Conservation (phyloP, 345 rosid genomes). For the Syzygium jambos region DNA sequence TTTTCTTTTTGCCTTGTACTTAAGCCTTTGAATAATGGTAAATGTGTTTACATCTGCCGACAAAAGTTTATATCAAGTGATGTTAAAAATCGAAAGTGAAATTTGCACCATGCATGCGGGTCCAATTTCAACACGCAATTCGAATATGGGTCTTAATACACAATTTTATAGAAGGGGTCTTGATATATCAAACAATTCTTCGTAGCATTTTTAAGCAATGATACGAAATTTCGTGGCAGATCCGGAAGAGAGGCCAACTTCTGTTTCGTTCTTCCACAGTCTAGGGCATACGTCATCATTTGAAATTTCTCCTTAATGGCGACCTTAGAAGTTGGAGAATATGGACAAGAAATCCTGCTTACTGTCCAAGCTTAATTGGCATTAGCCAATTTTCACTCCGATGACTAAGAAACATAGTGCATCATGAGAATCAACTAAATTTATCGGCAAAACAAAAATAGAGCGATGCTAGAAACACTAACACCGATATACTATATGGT, state of each 20-base stretch:
- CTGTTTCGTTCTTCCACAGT: not conserved
- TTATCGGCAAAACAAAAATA: not conserved
- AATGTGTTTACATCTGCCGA: not conserved
- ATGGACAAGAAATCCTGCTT: not conserved
- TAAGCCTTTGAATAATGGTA: not conserved
- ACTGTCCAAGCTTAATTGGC: not conserved
- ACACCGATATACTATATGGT: not conserved
- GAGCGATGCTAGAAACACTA: not conserved
- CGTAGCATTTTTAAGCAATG: not conserved
- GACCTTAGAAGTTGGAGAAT: not conserved
- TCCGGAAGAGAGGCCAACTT: not conserved
- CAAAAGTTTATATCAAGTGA: not conserved
- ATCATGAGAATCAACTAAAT: not conserved
- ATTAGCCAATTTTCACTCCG: not conserved
- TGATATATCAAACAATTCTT: not conserved
- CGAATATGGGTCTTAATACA: not conserved
- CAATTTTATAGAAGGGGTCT: not conserved
- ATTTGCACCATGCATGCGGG: not conserved
- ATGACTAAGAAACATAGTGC: not conserved
- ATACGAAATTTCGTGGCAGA: not conserved
- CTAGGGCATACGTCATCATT: not conserved
- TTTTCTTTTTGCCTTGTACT: not conserved
- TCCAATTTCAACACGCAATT: not conserved
- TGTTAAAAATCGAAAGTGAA: not conserved
- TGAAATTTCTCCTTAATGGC: not conserved